Evolutionary conservation across 129 eudicot genomes (phyloP), one percentile per base, ranked within the genome.

Genomic region (Helianthus tuberosus): DNA sequence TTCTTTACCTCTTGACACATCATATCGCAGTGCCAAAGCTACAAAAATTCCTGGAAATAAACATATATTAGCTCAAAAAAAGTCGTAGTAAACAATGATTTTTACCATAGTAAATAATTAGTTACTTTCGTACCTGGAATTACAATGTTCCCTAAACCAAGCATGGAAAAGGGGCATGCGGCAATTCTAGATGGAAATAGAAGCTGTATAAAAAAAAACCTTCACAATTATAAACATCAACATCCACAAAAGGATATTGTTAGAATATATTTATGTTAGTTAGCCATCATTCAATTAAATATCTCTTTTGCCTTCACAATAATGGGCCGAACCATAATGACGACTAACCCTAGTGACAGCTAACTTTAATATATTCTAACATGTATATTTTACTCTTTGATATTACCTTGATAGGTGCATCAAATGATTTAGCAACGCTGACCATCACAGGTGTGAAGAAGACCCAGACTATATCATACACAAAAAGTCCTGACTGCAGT

Each of bases 371-470:
- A 41, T 41, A 41, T 41, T 41, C 46, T 41, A 41, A 41, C 46
- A 41, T 7, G 10, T 41, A 66, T 1, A 36, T 6, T 14, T 29
- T 85, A 15, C 62, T 66, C 9, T 72, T 29, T 16, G 66, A 47
- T 54, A 82, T 82, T 74, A 93, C 98, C 98, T 90, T 93, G 69
- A 93, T 93, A 23, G 98, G 98, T 65, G 98, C 98, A 84, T 93
- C 96, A 88, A 93, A 88, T 53, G 97, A 93, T 79, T 93, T 93
- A 32, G 98, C 98, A 66, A 93, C 98, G 76, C 97, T 90, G 68
- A 93, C 98, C 98, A 93, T 93, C 53, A 93, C 97, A 12, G 97
- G 97, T 68, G 98, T 93, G 73, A 93, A 93, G 75, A 93, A 93
- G 58, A 93, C 98, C 98, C 98, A 93, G 75, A 93, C 90, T 71